Evolutionary conservation across 2,329 filamentous ascomycete genomes (phyloP), one percentile per base, ranked within the genome.

Genomic region (Trichoderma guizhouense): DNA sequence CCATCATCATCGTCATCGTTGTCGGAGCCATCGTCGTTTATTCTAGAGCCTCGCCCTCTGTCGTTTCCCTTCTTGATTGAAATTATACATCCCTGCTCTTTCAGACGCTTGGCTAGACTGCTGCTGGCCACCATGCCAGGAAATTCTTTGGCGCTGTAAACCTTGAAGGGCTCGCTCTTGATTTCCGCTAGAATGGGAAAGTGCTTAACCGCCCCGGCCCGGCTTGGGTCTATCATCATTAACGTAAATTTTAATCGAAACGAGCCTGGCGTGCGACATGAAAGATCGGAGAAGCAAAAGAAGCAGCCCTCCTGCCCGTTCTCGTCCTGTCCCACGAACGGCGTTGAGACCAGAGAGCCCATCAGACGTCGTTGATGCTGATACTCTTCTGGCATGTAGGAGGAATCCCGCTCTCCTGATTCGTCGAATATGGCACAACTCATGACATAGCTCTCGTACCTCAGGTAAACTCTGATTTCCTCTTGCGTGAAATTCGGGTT

Each of bases 61-160:
- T 73, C 72, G n/a, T 76, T 94, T 15, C 93, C 93, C 79, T 95
- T 96, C 83, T 95, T 95, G 74, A 95, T 93, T 43, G 93, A 93
- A 73, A 96, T 94, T 64, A 94, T 90, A 77, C 93, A 93, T 5
- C 93, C 93, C 81, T 95, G 93, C 76, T 92, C 86, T 79, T 93
- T 93, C 71, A 96, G 83, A 36, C 88, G 86, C 79, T 92, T 92
- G 1, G 93, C 93, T 47, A 96, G 82, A 21, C 87, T 84, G 30
- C 92, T 94, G 79, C 92, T 94, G 1, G 92, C 90, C 71, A 90
- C 86, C 93, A 96, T 96, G 7, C 93, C 93, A 0, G 92, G 92
- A 73, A 96, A 96, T 78, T 95, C 93, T 79, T 95, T 96, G 57
- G 93, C 93, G 57, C 91, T 94, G 80, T 92, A 95, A 8, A 95